Percentiles rank a stretch among this genome's conserved stretches.
Evolutionary conservation across 495 filamentous ascomycete species (phyloP).

Genomic region (Hypoxylon lenormandii): DNA sequence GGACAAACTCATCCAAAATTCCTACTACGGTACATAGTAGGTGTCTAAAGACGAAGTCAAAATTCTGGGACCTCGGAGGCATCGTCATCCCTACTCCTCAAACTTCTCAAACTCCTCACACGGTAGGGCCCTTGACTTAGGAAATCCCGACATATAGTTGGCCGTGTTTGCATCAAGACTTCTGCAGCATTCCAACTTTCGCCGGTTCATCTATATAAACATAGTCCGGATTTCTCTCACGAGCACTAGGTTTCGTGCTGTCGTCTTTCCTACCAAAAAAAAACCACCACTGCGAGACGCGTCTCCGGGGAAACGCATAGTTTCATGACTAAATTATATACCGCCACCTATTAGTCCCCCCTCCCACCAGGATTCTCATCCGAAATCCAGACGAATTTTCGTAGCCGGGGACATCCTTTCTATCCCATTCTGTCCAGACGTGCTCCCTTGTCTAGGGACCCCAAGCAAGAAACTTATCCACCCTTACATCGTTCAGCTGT

Average conservation of each 20-base stretch:
- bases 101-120: constrained; percentile 21
- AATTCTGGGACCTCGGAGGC: constrained; percentile 42
- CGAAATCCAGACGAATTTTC: constrained; percentile 24
- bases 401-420: constrained; percentile 36
- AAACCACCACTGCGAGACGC: constrained; percentile 29
- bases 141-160: constrained; percentile 36
- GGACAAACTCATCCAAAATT: constrained; percentile 39
- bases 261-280: constrained; percentile 20
- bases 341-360: constrained; percentile 25
- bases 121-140: constrained; percentile 34
- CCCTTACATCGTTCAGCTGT: constrained; percentile 24
- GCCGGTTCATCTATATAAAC: constrained; percentile 29
- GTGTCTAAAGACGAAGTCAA: constrained; percentile 44
- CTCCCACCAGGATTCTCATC: constrained; percentile 37
- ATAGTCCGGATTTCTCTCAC: constrained; percentile 20
- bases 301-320: constrained; percentile 29
- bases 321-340: constrained; percentile 42
- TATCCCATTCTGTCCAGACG: constrained; percentile 16
- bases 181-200: constrained; percentile 38
- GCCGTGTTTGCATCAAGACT: constrained; percentile 46
- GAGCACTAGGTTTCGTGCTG: constrained; percentile 11
- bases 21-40: constrained; percentile 36
- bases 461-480: constrained; percentile 26
- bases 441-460: constrained; percentile 19
- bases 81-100: constrained; percentile 45